Evolutionary conservation across 371 early-diverging fungal species (phyloP).

Genomic region (Mortierella sp.): DNA sequence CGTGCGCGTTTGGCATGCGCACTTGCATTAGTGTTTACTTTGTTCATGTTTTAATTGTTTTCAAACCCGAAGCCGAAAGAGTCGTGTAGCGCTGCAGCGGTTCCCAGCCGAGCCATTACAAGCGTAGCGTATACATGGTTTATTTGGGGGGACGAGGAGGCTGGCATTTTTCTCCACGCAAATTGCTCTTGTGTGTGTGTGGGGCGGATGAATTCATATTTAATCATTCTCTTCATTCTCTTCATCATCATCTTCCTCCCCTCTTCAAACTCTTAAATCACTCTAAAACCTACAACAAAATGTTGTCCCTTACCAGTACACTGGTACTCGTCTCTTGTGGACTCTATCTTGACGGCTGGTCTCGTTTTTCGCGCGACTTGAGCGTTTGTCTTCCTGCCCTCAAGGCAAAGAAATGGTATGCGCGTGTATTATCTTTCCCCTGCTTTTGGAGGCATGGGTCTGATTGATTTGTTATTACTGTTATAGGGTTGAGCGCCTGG

Average conservation of each 20-base stretch:
- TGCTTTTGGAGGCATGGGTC: background rate
- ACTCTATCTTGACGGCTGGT: conserved; percentile 23
- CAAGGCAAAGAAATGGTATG: background rate
- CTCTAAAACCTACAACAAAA: background rate
- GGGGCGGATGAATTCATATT: too few species aligned
- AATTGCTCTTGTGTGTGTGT: too few species aligned
- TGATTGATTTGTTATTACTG: background rate
- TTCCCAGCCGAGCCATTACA: too few species aligned
- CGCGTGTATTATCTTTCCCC: background rate
- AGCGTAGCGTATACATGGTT: too few species aligned
- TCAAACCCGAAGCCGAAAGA: too few species aligned
- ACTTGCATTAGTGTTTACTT: too few species aligned
- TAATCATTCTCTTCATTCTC: too few species aligned
- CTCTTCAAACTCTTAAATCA: background rate
- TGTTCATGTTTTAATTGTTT: too few species aligned
- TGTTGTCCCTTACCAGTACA: conserved; percentile 21
- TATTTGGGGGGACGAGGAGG: too few species aligned
- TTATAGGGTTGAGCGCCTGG: conserved; percentile 13
- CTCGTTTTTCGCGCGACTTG: conserved; percentile 27
- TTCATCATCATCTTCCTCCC: background rate
- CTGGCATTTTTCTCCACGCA: too few species aligned
- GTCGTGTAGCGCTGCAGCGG: too few species aligned
- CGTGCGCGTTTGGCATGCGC: too few species aligned
- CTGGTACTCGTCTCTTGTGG: conserved; percentile 15
- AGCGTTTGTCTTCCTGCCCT: conserved; percentile 16